phyloP scores from a whole-genome alignment of 768 basidiomycete genomes.

The Lanmaoa pseudosensibilis region DNA sequence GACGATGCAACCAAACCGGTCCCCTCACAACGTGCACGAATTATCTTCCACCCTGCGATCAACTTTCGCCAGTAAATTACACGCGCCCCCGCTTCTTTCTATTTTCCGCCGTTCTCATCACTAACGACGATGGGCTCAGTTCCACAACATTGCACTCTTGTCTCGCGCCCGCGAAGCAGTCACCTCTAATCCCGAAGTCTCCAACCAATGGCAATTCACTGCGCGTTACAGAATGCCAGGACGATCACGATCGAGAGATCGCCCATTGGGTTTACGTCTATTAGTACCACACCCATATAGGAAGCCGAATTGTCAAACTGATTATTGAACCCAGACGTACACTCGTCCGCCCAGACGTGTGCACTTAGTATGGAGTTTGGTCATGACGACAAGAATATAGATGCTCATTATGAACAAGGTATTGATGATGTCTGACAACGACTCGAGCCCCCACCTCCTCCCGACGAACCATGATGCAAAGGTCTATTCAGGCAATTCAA shows the following conservation, averaged over 20 bases:
- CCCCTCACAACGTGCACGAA: constrained; percentile 1
- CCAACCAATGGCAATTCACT: not conserved
- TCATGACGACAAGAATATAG: not conserved
- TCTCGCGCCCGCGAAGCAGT: not conserved
- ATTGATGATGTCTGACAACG: not conserved
- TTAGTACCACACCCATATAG: not conserved
- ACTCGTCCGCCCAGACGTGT: not conserved
- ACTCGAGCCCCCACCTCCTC: constrained; percentile 10
- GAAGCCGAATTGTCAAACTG: not conserved
- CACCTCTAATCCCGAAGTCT: not conserved
- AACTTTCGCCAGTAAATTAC: not conserved
- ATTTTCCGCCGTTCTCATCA: not conserved
- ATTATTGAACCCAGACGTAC: not conserved
- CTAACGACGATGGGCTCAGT: not conserved
- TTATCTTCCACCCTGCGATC: not conserved
- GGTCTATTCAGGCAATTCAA: not conserved
- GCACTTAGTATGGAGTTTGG: not conserved
- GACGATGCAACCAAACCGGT: not conserved
- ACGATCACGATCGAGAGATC: constrained; percentile 23
- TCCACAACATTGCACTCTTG: not conserved
- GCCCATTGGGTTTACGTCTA: constrained; percentile 7
- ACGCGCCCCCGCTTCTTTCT: not conserved
- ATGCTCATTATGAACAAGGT: not conserved
- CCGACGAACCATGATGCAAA: not conserved
- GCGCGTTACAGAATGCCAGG: not conserved